These are phyloP conservation scores for Hanseniaspora pseudoguilliermondii DNA, from an alignment of 805 yeast species.

Conservation along the genomic window DNA sequence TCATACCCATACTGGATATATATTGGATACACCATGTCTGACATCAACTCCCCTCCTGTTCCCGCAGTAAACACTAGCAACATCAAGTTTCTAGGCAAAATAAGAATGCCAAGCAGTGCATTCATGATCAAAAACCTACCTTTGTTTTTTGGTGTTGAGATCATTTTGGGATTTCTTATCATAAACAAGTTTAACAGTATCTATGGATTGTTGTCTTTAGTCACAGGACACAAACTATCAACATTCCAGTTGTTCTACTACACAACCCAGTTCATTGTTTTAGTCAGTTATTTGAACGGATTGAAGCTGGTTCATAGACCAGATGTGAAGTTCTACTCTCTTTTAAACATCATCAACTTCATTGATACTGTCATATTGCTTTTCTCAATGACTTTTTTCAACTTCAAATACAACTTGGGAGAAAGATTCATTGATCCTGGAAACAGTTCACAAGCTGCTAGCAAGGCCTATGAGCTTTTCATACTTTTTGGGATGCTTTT, in stretches of 20 bases:
- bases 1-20: too few relatives aligned
- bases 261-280: constrained; percentile 44
- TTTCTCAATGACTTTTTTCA: constrained; percentile 8
- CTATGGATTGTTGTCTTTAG: constrained; percentile 71
- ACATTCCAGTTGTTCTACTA: constrained; percentile 73
- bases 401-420: not conserved
- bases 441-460: constrained; percentile 9
- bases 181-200: constrained; percentile 82
- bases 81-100: not conserved
- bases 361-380: constrained; percentile 39
- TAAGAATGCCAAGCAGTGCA: constrained; percentile 27
- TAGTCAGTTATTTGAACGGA: constrained; percentile 57
- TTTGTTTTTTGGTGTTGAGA: constrained; percentile 75
- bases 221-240: constrained; percentile 55
- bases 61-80: not conserved
- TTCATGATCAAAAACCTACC: constrained; percentile 59
- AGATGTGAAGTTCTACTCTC: constrained; percentile 47
- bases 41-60: not conserved
- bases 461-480: constrained; percentile 3
- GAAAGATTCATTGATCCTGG: constrained; percentile 8
- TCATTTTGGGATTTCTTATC: constrained; percentile 59
- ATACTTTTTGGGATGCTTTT: constrained; percentile 4
- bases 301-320: constrained; percentile 39
- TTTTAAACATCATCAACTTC: constrained; percentile 49
- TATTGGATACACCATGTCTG: not conserved